A percentile compares a stretch with the other conserved stretches of the same genome.
These are phyloP conservation scores for Rhodotorula kratochvilovae DNA, from an alignment of 768 basidiomycete genomes.

Conservation along the genomic window DNA sequence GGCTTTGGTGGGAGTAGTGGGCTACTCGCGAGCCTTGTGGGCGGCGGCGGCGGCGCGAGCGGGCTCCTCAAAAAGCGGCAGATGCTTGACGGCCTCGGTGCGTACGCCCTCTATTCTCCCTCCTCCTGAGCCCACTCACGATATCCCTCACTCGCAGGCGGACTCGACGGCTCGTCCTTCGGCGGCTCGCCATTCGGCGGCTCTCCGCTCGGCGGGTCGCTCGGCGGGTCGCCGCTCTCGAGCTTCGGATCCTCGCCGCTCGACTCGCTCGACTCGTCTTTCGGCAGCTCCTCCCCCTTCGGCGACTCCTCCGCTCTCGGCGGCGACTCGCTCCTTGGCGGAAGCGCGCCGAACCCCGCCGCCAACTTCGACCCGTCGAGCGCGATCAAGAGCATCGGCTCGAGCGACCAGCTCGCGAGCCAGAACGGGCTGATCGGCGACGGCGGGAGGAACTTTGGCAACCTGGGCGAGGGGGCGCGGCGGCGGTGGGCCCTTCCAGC, in stretches of 20 bases:
- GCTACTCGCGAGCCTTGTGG: not conserved
- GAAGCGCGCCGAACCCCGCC: not conserved
- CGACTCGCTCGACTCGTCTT: no score
- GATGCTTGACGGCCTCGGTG: not conserved
- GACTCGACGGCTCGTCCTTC: no score
- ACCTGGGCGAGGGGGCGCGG: not conserved
- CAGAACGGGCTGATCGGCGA: not conserved
- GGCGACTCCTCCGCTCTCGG: not conserved
- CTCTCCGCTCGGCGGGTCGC: not conserved
- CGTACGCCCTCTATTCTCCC: not conserved
- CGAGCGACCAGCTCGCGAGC: not conserved
- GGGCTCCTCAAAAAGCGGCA: not conserved
- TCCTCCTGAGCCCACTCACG: not conserved
- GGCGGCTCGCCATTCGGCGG: not conserved
- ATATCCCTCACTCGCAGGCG: no score
- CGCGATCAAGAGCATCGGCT: not conserved
- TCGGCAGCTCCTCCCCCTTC: not conserved
- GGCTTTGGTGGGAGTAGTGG: not conserved
- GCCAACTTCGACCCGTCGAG: not conserved
- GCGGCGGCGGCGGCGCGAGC: not conserved
- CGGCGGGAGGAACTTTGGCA: not conserved
- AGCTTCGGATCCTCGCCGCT: no score
- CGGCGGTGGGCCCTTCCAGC: not conserved
- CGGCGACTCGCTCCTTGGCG: not conserved
- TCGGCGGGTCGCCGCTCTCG: no score